Conservation (phyloP, 2,329 filamentous ascomycete species). For the Penicillium sp. region DNA sequence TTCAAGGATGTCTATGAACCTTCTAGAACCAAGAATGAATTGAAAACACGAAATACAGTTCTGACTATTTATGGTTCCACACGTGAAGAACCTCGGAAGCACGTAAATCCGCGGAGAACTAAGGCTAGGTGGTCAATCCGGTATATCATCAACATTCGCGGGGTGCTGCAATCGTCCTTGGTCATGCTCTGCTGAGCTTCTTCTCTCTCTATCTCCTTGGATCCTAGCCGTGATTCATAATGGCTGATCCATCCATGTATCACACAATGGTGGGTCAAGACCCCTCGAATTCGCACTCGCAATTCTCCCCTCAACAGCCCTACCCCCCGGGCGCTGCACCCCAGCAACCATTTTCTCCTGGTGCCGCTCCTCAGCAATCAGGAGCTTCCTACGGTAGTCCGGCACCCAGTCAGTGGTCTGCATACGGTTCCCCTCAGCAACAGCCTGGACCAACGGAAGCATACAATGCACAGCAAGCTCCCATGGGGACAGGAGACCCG, state of each 20-base stretch:
- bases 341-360: conserved; percentile 36
- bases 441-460: conserved; percentile 25
- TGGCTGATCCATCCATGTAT: conserved; percentile 45
- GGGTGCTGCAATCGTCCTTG: conserved; percentile 3
- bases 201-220: conserved; percentile 2
- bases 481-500: conserved; percentile 27
- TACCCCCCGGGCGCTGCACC: conserved; percentile 36
- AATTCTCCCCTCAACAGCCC: conserved; percentile 53
- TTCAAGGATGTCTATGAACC: no score
- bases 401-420: conserved; percentile 32
- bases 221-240: conserved; percentile 33
- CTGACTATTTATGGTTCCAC: conserved; percentile 1
- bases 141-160: conserved; percentile 25
- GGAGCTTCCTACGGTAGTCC: conserved; percentile 36
- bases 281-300: conserved; percentile 56
- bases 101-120: conserved; percentile 27
- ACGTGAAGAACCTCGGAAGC: conserved; percentile 25
- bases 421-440: conserved; percentile 30
- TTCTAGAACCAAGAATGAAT: neutral
- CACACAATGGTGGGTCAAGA: conserved; percentile 48
- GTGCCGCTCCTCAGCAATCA: conserved; percentile 39
- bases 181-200: conserved; percentile 9
- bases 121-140: conserved; percentile 36
- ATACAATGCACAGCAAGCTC: conserved; percentile 27
- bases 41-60: neutral